Evolutionary conservation across 495 filamentous ascomycete genomes (phyloP), one percentile per base, ranked within the genome.

Genomic region (Acidomyces sp.): DNA sequence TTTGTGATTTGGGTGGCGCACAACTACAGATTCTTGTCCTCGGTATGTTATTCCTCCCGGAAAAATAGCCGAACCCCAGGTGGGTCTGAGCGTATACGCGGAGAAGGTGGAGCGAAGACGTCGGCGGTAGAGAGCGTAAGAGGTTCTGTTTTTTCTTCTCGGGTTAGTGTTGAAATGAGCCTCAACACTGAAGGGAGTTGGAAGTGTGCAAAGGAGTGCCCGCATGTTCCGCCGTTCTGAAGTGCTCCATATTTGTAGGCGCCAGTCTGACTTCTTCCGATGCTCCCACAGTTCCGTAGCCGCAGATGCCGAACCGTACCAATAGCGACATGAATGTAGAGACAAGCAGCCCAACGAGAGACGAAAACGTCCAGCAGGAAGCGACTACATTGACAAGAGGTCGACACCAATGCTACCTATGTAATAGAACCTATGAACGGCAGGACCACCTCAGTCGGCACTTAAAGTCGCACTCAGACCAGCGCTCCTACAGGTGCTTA

Each of bases 391-490:
- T n/a, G n/a, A n/a, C n/a, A n/a, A n/a, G n/a, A n/a, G n/a, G n/a
- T 6, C 31, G 41, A 4, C 41, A 43, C 20, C 30, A 43, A n/a
- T 43, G 41, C 24, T 43, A 43, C 23, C 31, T 43, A 3, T 43
- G 41, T 19, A 37, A 36, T 13, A 17, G 42, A 26, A 38, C 34
- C 3, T 38, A 45, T 23, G 42, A 45, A 29, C 34, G 42, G 16
- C 18, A n/a, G 19, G 42, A 45, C 17, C 42, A 45, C 24, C 27
- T 45, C 6, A 37, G 15, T n/a, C 42, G 42, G 18, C 42, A 45
- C 22, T 35, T 45, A 11, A 45, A 39, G 27, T 38, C 34, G 4
- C 42, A 45, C 19, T 33, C 37, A 13, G 39, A 45, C 21, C 34
- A 45, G 24, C 33, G 42, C 2, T 16, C 24, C 5, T 38, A 45